These are phyloP conservation scores for Echria macrotheca DNA, from an alignment of 495 filamentous ascomycete species.

Conservation along the genomic window DNA sequence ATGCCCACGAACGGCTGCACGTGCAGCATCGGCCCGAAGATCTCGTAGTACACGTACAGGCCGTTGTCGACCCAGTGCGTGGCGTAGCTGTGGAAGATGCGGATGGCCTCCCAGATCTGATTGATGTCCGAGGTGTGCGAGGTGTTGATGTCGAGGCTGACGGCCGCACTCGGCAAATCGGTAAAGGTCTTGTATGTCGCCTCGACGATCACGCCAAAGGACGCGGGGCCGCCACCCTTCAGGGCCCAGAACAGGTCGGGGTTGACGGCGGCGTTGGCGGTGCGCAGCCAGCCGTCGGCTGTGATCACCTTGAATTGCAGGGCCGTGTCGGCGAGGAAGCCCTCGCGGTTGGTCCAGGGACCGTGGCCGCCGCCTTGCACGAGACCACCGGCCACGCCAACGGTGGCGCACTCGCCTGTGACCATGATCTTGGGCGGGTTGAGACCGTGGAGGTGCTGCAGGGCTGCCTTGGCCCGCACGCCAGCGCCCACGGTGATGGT, in stretches of 20 bases:
- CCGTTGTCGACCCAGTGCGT: slow-evolving; percentile 36
- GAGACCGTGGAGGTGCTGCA: slow-evolving; percentile 39
- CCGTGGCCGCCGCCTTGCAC: slow-evolving; percentile 56
- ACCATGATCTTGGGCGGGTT: slow-evolving; percentile 46
- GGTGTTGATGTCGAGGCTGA: slow-evolving; percentile 38
- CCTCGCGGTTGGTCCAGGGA: slow-evolving; percentile 44
- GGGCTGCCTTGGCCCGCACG: slow-evolving; percentile 38
- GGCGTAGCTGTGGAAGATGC: slow-evolving; percentile 40
- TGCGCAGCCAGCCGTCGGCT: slow-evolving; percentile 47
- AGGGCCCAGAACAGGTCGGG: slow-evolving; percentile 63
- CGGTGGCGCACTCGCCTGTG: slow-evolving; percentile 40
- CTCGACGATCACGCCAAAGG: slow-evolving; percentile 53
- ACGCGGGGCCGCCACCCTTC: slow-evolving; percentile 53
- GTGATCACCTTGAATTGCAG: slow-evolving; percentile 54
- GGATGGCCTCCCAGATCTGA: slow-evolving; percentile 43
- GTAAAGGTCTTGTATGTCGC: slow-evolving; percentile 44
- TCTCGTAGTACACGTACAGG: slow-evolving; percentile 46
- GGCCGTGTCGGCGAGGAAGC: slow-evolving; percentile 52
- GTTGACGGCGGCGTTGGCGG: slow-evolving; percentile 44
- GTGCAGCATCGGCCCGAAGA: slow-evolving; percentile 24
- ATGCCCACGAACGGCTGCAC: slow-evolving; percentile 42
- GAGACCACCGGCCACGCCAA: slow-evolving; percentile 48
- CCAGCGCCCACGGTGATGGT: slow-evolving; percentile 47
- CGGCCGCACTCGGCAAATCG: slow-evolving; percentile 35
- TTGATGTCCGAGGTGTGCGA: slow-evolving; percentile 24